Base-by-base conservation (phyloP, 192 early-diverging fungal species). In the Backusella psychrophila region DNA sequence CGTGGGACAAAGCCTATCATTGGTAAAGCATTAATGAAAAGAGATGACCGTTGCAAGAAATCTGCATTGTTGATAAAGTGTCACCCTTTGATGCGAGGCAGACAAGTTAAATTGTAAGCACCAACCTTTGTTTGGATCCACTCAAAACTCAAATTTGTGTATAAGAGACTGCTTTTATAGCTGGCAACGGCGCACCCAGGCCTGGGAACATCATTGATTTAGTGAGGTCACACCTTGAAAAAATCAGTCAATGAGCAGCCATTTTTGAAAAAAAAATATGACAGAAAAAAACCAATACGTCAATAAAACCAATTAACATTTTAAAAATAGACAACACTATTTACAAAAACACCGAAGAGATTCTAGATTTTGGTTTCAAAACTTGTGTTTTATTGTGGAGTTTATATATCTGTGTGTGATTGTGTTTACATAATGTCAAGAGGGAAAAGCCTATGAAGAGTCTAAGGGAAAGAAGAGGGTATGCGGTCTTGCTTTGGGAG, bases 351-450 rank as follows among this genome's bases (percentile, higher is more conserved):
- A 26, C 21, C n/a, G 21, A 56, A 56, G 21, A 2, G 21, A 63
- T 29, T 63, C 56, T 63, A 63, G 56, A 63, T 14, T 29, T 63
- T 63, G 21, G 56, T 63, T 63, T 63, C 56, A 63, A 23, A 63
- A 63, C 56, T 23, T 63, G 23, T 63, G 21, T 59, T 59, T 59
- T 59, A 59, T 59, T 59, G 56, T 59, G 23, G 56, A 63, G 56
- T 63, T 12, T 63, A 29, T 29, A 63, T 29, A 63, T 63, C 29
- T 63, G 26, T 29, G 23, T 53, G 17, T 63, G 23, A 29, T 21
- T 44, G 42, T 49, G 46, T 49, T 49, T 49, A 49, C 46, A 49
- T 49, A 63, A 11, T 63, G 56, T 63, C 56, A 29, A 63, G 33
- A 68, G 1, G 29, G 15, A 31, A 68, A 68, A 35, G 66, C 29